A percentile compares a stretch with the other conserved stretches of the same genome.
Evolutionary conservation across 2,329 filamentous ascomycete genomes (phyloP).

Genomic region (Phyllachora maydis): DNA sequence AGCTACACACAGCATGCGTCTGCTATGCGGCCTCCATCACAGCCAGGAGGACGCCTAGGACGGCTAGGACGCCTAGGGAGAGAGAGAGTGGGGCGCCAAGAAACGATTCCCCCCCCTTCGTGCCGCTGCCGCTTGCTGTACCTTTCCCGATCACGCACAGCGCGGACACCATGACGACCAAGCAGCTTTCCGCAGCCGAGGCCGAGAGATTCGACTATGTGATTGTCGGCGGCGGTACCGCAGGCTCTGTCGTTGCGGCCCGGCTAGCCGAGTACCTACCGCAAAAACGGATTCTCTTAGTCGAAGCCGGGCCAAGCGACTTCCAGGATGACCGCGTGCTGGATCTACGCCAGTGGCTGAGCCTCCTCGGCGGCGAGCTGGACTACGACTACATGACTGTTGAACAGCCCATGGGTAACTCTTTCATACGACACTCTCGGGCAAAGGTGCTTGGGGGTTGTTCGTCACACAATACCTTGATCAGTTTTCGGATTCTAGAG

Average conservation of each 20-base stretch:
- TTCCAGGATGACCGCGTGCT: slow-evolving; percentile 76
- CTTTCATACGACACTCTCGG: slow-evolving; percentile 75
- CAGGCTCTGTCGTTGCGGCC: slow-evolving; percentile 67
- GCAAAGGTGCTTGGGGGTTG: slow-evolving; percentile 86
- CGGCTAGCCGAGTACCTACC: slow-evolving; percentile 69
- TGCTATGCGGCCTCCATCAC: no score
- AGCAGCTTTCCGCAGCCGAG: slow-evolving; percentile 40
- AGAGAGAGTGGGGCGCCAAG: no score
- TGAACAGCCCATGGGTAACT: slow-evolving; percentile 79
- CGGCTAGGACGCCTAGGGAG: no score
- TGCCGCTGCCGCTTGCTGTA: background rate
- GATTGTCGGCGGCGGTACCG: slow-evolving; percentile 69
- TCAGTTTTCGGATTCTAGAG: slow-evolving; percentile 79
- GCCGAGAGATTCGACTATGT: slow-evolving; percentile 62
- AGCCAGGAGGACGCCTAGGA: no score
- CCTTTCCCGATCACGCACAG: background rate
- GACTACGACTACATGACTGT: slow-evolving; percentile 84
- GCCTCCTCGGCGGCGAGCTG: slow-evolving; percentile 64
- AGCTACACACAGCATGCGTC: no score
- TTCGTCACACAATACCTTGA: slow-evolving; percentile 85
- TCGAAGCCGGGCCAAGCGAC: slow-evolving; percentile 80
- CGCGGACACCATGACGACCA: slow-evolving; percentile 39
- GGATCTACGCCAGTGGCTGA: slow-evolving; percentile 72
- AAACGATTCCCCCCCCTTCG: no score
- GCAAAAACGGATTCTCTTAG: slow-evolving; percentile 58